Evolutionary conservation across 192 early-diverging fungal species (phyloP), one percentile per base, ranked within the genome.

Genomic region (Oehlia diaphana): DNA sequence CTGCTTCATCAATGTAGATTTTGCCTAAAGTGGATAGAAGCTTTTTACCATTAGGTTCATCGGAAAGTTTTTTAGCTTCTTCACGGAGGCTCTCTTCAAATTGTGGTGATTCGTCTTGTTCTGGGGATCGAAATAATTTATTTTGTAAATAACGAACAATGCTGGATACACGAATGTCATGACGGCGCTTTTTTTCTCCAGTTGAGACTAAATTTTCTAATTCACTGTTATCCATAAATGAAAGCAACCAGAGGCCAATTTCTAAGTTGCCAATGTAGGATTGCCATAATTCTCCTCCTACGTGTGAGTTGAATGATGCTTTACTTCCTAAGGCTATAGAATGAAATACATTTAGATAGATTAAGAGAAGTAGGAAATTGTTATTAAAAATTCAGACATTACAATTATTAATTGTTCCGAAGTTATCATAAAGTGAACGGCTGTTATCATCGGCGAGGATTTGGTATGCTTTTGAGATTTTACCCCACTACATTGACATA

Each of bases 371-470:
- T 47, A 78, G 28, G 23, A 47, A 23, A 47, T 9, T 82, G 26
- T 35, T 69, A 81, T 87, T 10, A 31, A 37, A 37, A 39, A n/a
- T 72, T 81, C 87, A 35, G 0, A 21, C 8, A 23, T 14, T 69
- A 37, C 67, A 39, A 21, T 69, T 6, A 37, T 39, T 42, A 9
- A 69, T 21, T 21, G 33, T 42, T 21, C 67, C 37, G 19, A 8
- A 69, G 4, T 69, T 39, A 39, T 69, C 67, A 4, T 69, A 69
- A 42, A 69, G 37, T n/a, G 2, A 21, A n/a, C 67, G 67, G 9
- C 19, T 69, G 16, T 44, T 39, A 5, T 12, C 5, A 39, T 69
- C 67, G 0, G 67, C n/a, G 67, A 69, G 67, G 5, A 69, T 39
- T 69, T 69, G 0, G 8, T 69, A 69, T 39, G 67, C 67, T 2